These are phyloP conservation scores for Oxytropis ochrocephala DNA, from an alignment of 306 rosid genomes.

Conservation along the genomic window DNA sequence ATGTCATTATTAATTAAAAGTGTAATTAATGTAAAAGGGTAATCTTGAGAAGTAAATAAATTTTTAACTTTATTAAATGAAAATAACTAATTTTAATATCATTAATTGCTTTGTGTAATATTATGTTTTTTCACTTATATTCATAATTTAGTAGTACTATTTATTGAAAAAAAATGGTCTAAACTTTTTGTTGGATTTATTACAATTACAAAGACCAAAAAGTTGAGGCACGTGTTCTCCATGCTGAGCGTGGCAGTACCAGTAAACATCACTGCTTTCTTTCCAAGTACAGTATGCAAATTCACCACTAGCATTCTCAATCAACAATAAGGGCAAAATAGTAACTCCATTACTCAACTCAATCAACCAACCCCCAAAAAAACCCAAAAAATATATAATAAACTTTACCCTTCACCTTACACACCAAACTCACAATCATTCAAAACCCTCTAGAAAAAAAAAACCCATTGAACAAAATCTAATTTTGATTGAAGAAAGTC, in stretches of 20 bases:
- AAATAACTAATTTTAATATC: no score
- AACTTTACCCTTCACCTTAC: background rate
- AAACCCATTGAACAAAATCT: background rate
- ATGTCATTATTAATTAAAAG: no score
- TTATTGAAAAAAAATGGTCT: no score
- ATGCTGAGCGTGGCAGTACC: background rate
- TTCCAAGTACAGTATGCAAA: background rate
- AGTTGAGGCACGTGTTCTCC: background rate
- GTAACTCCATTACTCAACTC: slow-evolving; percentile 24
- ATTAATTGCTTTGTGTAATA: no score
- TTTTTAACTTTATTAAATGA: no score
- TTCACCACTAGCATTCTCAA: background rate
- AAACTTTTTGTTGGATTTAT: no score
- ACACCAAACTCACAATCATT: slow-evolving; percentile 12
- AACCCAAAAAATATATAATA: background rate
- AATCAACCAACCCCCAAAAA: background rate
- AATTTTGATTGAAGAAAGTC: slow-evolving; percentile 19
- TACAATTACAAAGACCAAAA: background rate
- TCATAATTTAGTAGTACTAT: no score
- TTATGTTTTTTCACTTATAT: no score
- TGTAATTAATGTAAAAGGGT: no score
- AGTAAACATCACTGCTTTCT: background rate
- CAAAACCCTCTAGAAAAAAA: background rate
- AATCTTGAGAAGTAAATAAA: no score
- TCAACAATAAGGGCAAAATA: slow-evolving; percentile 17